Conservation (phyloP, 2,329 filamentous ascomycete species). For the Hypoxylon sp. region DNA sequence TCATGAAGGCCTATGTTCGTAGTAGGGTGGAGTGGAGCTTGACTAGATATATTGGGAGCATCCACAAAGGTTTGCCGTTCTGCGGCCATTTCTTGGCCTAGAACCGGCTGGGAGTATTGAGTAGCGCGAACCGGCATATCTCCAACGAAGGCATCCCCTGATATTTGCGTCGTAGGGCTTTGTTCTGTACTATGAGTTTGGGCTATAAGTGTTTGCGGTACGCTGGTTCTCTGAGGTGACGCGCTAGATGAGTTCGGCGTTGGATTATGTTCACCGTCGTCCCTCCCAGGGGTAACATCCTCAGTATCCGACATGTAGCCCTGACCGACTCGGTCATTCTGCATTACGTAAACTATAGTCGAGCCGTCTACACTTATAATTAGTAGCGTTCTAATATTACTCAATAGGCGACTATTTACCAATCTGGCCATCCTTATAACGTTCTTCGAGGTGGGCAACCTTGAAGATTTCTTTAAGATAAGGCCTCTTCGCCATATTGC, state of each 20-base stretch:
- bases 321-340: slow-evolving; percentile 67
- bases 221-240: slow-evolving; percentile 52
- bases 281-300: slow-evolving; percentile 58
- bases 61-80: slow-evolving; percentile 56
- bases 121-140: slow-evolving; percentile 63
- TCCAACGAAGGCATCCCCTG: slow-evolving; percentile 41
- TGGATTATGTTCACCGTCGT: slow-evolving; percentile 61
- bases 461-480: slow-evolving; percentile 74
- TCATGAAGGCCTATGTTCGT: slow-evolving; percentile 61
- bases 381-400: slow-evolving; percentile 22
- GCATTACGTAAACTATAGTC: slow-evolving; percentile 63
- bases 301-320: slow-evolving; percentile 66
- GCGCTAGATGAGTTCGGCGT: slow-evolving; percentile 55
- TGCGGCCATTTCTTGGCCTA: slow-evolving; percentile 60
- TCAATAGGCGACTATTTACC: slow-evolving; percentile 59
- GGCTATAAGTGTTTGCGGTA: slow-evolving; percentile 54
- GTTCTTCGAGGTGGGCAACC: slow-evolving; percentile 70
- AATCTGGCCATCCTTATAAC: slow-evolving; percentile 69
- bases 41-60: slow-evolving; percentile 41
- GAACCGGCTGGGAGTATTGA: slow-evolving; percentile 60
- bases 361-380: slow-evolving; percentile 59
- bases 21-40: slow-evolving; percentile 52
- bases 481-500: slow-evolving; percentile 69
- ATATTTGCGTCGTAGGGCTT: slow-evolving; percentile 51
- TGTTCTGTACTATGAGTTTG: slow-evolving; percentile 57